phyloP scores from a whole-genome alignment of 1,284 basidiomycete genomes.

The Cryptococcus neoformans region DNA sequence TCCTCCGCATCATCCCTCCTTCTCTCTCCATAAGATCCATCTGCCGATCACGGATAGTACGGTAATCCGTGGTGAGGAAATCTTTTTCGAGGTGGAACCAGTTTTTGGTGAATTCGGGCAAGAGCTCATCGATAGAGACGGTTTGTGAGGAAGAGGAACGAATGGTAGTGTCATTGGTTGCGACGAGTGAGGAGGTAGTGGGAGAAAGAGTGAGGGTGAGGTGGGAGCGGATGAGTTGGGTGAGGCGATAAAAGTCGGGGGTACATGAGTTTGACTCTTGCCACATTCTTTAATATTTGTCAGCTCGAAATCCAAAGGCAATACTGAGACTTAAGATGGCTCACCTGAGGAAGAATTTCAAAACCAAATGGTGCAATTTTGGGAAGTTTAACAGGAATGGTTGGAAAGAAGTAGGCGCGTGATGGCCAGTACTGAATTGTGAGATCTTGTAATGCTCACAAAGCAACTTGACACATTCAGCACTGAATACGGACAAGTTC shows the following conservation, averaged over 20 bases:
- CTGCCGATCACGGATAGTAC: conserved; percentile 81
- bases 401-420: conserved; percentile 68
- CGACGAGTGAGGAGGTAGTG: too few relatives aligned
- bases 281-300: conserved; percentile 64
- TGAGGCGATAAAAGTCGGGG: conserved; percentile 77
- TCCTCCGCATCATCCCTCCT: conserved; percentile 80
- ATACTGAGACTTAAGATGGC: conserved; percentile 2
- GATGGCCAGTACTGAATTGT: conserved; percentile 29
- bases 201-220: conserved; percentile 66
- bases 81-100: conserved; percentile 86
- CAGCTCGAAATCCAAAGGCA: too few relatives aligned
- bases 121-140: too few relatives aligned
- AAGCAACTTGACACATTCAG: conserved; percentile 65
- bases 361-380: conserved; percentile 75
- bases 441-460: conserved; percentile 62
- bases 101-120: conserved; percentile 65
- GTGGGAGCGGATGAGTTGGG: conserved; percentile 82
- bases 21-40: conserved; percentile 91
- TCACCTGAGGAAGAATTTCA: conserved; percentile 77
- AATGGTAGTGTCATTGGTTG: too few relatives aligned
- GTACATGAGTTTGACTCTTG: conserved; percentile 79
- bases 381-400: conserved; percentile 87
- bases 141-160: too few relatives aligned
- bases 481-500: conserved; percentile 8
- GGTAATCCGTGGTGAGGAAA: conserved; percentile 82